Evolutionary conservation across 441 rosid species (phyloP), one percentile per base, ranked within the genome.

Genomic region (Corymbia citriodora): DNA sequence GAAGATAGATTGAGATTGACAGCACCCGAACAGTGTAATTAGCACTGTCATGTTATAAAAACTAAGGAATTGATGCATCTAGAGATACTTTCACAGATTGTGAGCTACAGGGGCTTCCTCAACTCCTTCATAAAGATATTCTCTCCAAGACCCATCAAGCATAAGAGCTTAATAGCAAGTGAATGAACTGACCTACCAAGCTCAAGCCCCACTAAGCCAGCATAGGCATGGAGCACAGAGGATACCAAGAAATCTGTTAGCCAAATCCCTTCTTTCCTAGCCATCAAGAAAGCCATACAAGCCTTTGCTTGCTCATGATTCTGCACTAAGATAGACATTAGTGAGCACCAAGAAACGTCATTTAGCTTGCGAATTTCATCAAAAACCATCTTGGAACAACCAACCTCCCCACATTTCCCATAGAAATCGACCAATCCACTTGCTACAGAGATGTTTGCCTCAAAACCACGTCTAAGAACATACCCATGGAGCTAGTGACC

Each of bases 331-430:
- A 94, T 95, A 89, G 96, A 95, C 90, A 95, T 93, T 93, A 97
- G 49, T 4, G 99, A 94, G 88, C 98, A 95, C 99, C 99, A 98
- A 45, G 99, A 96, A 94, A 98, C 99, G 36, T 90, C 93, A 93
- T 98, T 97, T 92, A 92, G 94, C 49, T 87, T 87, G 29, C 88
- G 92, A 94, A 96, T 96, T 70, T 91, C 92, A 70, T 91, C 90
- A 89, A 97, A 97, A 25, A 95, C 93, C 94, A 90, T 89, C 93
- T 94, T 94, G 23, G 96, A 93, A 19, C 65, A 91, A 65, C 65
- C 89, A 88, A 96, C 89, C 94, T 95, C 92, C 87, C 94, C 92
- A 90, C 99, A 96, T 92, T 98, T 98, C 6, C 99, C 99, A 90
- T 98, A 95, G 68, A 96, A 96, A 95, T 98, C 97, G 14, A 96